Conservation (phyloP, 768 basidiomycete genomes). For the Fistulinella prunicolor region DNA sequence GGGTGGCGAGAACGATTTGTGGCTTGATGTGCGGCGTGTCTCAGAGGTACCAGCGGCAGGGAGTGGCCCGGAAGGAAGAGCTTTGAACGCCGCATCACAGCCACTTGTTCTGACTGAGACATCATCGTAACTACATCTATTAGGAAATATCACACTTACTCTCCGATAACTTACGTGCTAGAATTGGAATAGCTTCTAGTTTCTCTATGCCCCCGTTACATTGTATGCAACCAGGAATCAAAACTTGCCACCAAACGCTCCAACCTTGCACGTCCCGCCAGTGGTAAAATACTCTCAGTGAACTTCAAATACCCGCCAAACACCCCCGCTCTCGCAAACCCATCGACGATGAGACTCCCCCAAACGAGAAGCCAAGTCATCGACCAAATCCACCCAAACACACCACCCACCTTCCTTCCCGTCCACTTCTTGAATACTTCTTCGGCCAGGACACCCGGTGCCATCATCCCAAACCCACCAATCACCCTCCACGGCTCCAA, state of each 20-base stretch:
- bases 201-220: not conserved
- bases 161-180: no score
- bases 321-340: slow-evolving; percentile 14
- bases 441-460: slow-evolving; percentile 48
- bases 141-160: no score
- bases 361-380: slow-evolving; percentile 25
- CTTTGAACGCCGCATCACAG: no score
- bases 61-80: no score
- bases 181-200: no score
- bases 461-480: slow-evolving; percentile 55
- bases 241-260: slow-evolving; percentile 6
- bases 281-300: slow-evolving; percentile 1
- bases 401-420: slow-evolving; percentile 29
- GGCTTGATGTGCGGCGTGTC: no score
- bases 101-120: no score
- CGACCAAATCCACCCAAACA: slow-evolving; percentile 35
- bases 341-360: slow-evolving; percentile 24
- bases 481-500: slow-evolving; percentile 40
- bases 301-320: not conserved
- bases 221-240: slow-evolving; percentile 9
- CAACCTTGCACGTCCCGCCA: not conserved
- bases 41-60: no score
- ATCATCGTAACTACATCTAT: no score
- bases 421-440: slow-evolving; percentile 18
- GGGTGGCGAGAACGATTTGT: no score